phyloP scores from a whole-genome alignment of 31 red algal species.

The Asparagopsis taxiformis region DNA sequence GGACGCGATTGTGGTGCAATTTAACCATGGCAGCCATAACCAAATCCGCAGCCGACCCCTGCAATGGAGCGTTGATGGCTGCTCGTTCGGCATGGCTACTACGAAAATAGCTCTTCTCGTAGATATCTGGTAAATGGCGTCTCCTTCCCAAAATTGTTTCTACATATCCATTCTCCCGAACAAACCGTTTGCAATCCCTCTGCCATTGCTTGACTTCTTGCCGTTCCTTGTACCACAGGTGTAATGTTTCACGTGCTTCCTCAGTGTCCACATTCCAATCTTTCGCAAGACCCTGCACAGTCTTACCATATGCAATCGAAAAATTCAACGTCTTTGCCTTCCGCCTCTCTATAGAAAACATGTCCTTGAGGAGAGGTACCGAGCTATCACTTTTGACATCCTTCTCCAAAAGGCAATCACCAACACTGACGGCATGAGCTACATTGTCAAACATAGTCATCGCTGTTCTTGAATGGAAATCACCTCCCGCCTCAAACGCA shows the following conservation, averaged over 20 bases:
- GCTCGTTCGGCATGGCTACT: slow-evolving; percentile 73
- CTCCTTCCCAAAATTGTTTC: slow-evolving; percentile 88
- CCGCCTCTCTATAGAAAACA: slow-evolving; percentile 74
- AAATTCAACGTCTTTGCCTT: slow-evolving; percentile 94
- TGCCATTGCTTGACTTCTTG: slow-evolving; percentile 90
- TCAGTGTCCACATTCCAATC: slow-evolving; percentile 82
- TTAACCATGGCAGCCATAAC: slow-evolving; percentile 95
- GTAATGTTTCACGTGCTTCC: slow-evolving; percentile 78
- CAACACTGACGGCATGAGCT: slow-evolving; percentile 56
- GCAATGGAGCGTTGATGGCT: slow-evolving; percentile 94
- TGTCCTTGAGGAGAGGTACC: slow-evolving; percentile 87
- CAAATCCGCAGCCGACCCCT: slow-evolving; percentile 92
- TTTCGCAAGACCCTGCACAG: slow-evolving; percentile 65
- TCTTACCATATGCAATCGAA: slow-evolving; percentile 98
- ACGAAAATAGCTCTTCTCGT: slow-evolving; percentile 3
- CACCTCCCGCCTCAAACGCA: slow-evolving; percentile 90
- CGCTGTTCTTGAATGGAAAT: slow-evolving; percentile 95
- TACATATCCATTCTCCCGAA: slow-evolving; percentile 64
- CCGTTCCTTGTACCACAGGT: slow-evolving; percentile 90
- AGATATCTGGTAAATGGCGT: slow-evolving; percentile 73
- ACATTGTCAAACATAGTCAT: slow-evolving; percentile 88
- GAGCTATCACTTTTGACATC: neutral
- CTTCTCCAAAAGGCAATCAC: slow-evolving; percentile 58
- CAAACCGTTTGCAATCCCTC: slow-evolving; percentile 39
- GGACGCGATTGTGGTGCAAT: slow-evolving; percentile 48